phyloP scores from a whole-genome alignment of 225 moss, liverwort and hornwort species.

The Sphagnum tenellum region DNA sequence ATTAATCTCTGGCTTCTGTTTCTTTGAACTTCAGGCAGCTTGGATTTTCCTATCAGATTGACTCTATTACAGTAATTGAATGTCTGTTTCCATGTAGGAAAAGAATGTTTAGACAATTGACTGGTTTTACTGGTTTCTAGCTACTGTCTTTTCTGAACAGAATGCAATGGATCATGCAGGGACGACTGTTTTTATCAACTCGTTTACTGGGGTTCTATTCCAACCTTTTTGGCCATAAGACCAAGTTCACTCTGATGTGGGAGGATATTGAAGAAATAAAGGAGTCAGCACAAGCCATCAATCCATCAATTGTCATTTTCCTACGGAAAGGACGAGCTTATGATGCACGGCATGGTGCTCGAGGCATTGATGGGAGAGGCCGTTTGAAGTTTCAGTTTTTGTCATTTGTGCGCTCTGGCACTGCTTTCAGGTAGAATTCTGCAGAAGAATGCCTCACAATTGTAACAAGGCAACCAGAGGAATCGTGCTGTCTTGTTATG shows the following conservation, averaged over 20 bases:
- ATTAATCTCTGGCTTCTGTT: no score
- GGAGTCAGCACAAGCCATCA: constrained; percentile 55
- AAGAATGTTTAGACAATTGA: no score
- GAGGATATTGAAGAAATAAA: constrained; percentile 94
- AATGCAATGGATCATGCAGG: constrained; percentile 22
- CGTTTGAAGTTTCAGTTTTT: constrained; percentile 78
- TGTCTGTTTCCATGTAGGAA: no score
- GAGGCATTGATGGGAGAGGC: constrained; percentile 61
- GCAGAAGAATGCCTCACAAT: not conserved
- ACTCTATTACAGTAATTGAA: no score
- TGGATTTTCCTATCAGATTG: no score
- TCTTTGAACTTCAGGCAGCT: no score
- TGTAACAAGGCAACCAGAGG: no score
- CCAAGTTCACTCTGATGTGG: constrained; percentile 83
- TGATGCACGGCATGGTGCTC: constrained; percentile 73
- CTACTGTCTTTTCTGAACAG: no score
- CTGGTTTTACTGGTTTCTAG: no score
- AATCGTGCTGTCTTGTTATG: no score
- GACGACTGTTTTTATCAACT: constrained; percentile 78
- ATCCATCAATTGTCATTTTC: constrained; percentile 62
- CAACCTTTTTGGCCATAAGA: constrained; percentile 90
- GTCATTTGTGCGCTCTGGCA: constrained; percentile 72
- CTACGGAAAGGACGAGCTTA: constrained; percentile 52
- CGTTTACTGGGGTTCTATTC: constrained; percentile 86
- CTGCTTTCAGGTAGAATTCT: constrained; percentile 55